These are phyloP conservation scores for Rhazya stricta DNA, from an alignment of 257 asterid genomes.

Conservation along the genomic window DNA sequence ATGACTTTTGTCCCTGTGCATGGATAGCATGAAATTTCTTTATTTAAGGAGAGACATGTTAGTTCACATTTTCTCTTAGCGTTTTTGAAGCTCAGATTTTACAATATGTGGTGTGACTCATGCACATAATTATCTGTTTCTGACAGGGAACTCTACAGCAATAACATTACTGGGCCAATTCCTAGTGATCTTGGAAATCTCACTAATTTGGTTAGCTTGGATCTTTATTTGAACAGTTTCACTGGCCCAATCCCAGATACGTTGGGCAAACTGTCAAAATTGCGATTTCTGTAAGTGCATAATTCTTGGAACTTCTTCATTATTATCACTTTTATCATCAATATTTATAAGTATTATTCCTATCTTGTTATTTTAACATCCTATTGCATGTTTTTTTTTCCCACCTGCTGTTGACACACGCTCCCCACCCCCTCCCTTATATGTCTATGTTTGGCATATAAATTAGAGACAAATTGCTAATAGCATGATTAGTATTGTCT, in stretches of 20 bases:
- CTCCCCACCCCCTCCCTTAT: background rate
- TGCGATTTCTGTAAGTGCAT: constrained; percentile 85
- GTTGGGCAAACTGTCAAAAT: constrained; percentile 74
- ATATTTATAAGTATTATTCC: too few species aligned
- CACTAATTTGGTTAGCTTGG: constrained; percentile 98
- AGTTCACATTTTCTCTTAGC: constrained; percentile 1
- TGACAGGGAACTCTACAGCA: constrained; percentile 89
- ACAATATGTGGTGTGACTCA: background rate
- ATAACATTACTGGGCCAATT: constrained; percentile 78
- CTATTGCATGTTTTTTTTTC: background rate
- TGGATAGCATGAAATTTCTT: background rate
- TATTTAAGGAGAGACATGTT: background rate
- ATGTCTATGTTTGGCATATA: background rate
- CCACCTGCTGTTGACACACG: background rate
- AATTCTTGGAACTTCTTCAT: constrained; percentile 13
- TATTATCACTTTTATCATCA: background rate
- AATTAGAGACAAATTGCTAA: background rate
- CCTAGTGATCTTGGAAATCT: constrained; percentile 91
- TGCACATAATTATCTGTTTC: constrained; percentile 10
- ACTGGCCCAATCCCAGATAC: constrained; percentile 83
- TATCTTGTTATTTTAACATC: background rate
- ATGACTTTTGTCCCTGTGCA: background rate
- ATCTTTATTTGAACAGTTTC: constrained; percentile 89
- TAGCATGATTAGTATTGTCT: background rate
- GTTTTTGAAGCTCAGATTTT: background rate